phyloP scores from a whole-genome alignment of 306 rosid genomes.

The Aeschynomene evenia region DNA sequence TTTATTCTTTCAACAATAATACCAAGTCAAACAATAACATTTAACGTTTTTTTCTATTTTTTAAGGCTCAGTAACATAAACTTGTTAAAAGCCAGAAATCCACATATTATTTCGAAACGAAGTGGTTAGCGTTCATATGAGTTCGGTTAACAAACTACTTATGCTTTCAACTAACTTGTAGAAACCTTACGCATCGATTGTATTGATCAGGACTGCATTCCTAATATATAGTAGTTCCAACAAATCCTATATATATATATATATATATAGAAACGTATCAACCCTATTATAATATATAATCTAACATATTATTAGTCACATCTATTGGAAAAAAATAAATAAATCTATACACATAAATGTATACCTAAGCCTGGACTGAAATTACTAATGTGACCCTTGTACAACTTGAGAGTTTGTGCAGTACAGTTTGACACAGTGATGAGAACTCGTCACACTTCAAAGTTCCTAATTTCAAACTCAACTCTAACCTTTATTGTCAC shows the following conservation, averaged over 20 bases:
- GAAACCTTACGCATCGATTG: not conserved
- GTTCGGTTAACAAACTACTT: conserved; percentile 36
- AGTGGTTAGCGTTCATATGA: conserved; percentile 13
- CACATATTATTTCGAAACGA: not conserved
- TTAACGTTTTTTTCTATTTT: too few relatives aligned
- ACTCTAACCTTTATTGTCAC: not conserved
- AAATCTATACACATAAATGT: too few relatives aligned
- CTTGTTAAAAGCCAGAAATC: not conserved
- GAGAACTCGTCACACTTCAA: not conserved
- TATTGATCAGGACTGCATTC: conserved; percentile 8
- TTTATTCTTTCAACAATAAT: not conserved
- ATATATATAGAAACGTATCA: not conserved
- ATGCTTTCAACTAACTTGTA: conserved; percentile 26
- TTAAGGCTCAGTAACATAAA: not conserved
- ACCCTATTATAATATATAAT: not conserved
- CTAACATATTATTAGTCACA: not conserved
- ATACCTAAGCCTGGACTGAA: not conserved
- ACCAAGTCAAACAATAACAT: too few relatives aligned
- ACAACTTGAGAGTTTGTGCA: conserved; percentile 5
- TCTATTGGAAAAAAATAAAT: not conserved
- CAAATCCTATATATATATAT: not conserved
- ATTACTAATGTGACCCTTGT: conserved; percentile 26
- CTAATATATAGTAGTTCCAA: conserved; percentile 6
- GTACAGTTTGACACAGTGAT: conserved; percentile 12
- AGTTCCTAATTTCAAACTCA: not conserved